Base-by-base conservation (phyloP, 306 rosid genomes). In the Gastrolobium bilobum region DNA sequence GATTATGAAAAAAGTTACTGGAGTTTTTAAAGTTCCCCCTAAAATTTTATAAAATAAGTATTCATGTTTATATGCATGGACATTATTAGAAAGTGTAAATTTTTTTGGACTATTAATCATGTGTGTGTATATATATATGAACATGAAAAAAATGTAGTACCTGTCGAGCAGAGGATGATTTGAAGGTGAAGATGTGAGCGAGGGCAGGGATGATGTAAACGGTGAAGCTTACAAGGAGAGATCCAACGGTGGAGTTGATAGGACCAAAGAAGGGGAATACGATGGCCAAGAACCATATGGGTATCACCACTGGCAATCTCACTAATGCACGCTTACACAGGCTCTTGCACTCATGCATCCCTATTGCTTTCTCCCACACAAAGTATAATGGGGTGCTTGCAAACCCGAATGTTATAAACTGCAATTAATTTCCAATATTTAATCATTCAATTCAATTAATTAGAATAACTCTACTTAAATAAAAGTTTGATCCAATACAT, bases 371-470 rank as follows among this genome's bases (percentile, higher is more conserved):
- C 90, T 95, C 99, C 99, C 99, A 95, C 51, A 95, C 97, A 10
- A 95, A 87, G 80, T 95, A 95, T 2, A 92, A 46, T 4, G 99
- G 99, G 4, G 99, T 95, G 91, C 99, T 91, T n/a, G 99, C 99
- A 66, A 92, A 95, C 3, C 99, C 99, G 52, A 95, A 95, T 75
- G 99, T 95, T 11, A 95, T 95, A 54, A 95, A 95, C 99, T 94
- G 85, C 81, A 82, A 60, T 30, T 9, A 44, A 37, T 0, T 50
- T 50, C 67, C 43, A 34, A 13, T 4, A 4, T 34, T 34, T 7
- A 60, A 10, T 58, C 40, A 54, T 4, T 56, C 65, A 53, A 53
- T 15, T 38, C 2, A 53, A 34, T 34, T 37, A 47, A 0, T 15
- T 52, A 42, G 43, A 5, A 52, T 20, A 20, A 20, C 26, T 20